phyloP scores from a whole-genome alignment of 257 asterid genomes.

The Plectranthus barbatus region DNA sequence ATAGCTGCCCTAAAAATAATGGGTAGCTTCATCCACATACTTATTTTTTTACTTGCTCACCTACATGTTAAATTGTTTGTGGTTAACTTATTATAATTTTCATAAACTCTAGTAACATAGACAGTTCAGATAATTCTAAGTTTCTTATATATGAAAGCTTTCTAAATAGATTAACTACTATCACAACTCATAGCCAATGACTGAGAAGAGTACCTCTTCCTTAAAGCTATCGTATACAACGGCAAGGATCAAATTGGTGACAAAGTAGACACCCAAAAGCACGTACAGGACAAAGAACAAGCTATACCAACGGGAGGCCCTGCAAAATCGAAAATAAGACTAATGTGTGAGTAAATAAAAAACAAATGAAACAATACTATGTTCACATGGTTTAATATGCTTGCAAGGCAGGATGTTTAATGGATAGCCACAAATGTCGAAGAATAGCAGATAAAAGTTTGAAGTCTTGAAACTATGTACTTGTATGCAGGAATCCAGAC shows the following conservation, averaged over 20 bases:
- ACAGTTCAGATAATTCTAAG: not conserved
- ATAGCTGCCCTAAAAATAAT: no score
- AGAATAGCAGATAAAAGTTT: constrained; percentile 2
- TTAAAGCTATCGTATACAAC: constrained; percentile 98
- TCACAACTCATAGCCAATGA: not conserved
- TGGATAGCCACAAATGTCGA: not conserved
- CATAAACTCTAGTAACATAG: not conserved
- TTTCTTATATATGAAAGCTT: not conserved
- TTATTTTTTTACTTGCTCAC: not conserved
- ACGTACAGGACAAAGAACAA: constrained; percentile 83
- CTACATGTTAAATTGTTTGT: not conserved
- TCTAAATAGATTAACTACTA: not conserved
- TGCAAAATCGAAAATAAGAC: constrained; percentile 29
- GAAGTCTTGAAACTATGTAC: constrained; percentile 33
- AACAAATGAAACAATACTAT: not conserved
- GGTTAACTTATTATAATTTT: not conserved
- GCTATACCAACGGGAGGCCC: constrained; percentile 84
- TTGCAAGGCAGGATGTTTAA: not conserved
- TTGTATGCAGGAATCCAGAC: constrained; percentile 99
- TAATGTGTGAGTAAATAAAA: constrained; percentile 12
- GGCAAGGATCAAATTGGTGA: constrained; percentile 97
- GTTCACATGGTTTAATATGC: not conserved
- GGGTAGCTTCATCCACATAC: not conserved
- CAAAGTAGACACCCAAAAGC: constrained; percentile 92
- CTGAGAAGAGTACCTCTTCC: constrained; percentile 55